phyloP scores from a whole-genome alignment of 2,329 filamentous ascomycete genomes.

The Ascochyta viciae-villosae region DNA sequence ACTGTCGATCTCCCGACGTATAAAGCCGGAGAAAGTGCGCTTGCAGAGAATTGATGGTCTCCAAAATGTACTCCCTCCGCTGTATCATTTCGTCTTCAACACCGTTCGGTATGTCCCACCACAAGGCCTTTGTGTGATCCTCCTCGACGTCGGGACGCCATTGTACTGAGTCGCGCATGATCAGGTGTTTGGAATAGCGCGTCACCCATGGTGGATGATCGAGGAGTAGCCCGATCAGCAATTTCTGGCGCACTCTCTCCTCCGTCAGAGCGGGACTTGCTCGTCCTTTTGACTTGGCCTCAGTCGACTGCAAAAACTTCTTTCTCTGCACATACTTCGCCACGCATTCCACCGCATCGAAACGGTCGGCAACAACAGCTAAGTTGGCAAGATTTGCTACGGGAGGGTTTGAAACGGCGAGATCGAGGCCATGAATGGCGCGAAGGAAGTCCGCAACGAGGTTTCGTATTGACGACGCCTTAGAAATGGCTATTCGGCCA shows the following conservation, averaged over 20 bases:
- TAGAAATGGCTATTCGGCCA: slow-evolving; percentile 72
- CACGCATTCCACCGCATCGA: slow-evolving; percentile 68
- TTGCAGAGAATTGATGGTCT: slow-evolving; percentile 73
- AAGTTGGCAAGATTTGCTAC: slow-evolving; percentile 71
- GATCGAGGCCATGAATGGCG: slow-evolving; percentile 67
- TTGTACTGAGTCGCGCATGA: slow-evolving; percentile 68
- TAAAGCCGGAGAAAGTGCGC: slow-evolving; percentile 72
- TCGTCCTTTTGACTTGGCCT: slow-evolving; percentile 54
- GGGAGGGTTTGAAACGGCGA: slow-evolving; percentile 53
- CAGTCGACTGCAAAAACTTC: slow-evolving; percentile 52
- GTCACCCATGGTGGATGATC: slow-evolving; percentile 68
- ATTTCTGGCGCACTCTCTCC: slow-evolving; percentile 72
- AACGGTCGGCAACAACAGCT: slow-evolving; percentile 75
- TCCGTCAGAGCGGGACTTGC: slow-evolving; percentile 58
- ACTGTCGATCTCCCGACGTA: slow-evolving; percentile 71
- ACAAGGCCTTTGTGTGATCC: slow-evolving; percentile 58
- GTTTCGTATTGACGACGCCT: slow-evolving; percentile 64
- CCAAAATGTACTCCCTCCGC: slow-evolving; percentile 70
- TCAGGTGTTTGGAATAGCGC: slow-evolving; percentile 68
- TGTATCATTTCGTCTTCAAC: slow-evolving; percentile 74
- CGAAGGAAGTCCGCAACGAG: slow-evolving; percentile 72
- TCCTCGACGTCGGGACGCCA: slow-evolving; percentile 57
- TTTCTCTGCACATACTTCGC: slow-evolving; percentile 60
- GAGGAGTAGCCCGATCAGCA: slow-evolving; percentile 70
- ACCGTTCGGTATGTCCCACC: slow-evolving; percentile 75